A percentile compares a stretch with the other conserved stretches of the same genome.
Evolutionary conservation across 139 green algal genomes (phyloP).

Genomic region (Tetradesmus lagerheimii): DNA sequence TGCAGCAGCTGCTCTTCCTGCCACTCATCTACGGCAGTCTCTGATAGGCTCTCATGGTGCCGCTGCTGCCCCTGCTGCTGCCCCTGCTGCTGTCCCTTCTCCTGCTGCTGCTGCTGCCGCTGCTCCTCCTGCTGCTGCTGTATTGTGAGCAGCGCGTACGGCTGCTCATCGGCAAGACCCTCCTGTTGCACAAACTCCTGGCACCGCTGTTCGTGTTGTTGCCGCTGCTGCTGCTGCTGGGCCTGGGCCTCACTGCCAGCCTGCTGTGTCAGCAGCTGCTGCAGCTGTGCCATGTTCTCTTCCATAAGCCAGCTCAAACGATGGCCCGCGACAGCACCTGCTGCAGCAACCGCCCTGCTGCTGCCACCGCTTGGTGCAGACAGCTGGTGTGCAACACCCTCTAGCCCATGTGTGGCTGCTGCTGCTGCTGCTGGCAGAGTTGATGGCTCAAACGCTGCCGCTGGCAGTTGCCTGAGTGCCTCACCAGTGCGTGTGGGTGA

Average conservation of each 20-base stretch:
- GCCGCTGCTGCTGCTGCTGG: not conserved
- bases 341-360: not conserved
- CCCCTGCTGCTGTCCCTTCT: not conserved
- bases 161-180: not conserved
- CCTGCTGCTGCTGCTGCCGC: not conserved
- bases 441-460: not conserved
- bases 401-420: not conserved
- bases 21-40: not conserved
- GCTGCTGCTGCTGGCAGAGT: not conserved
- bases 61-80: not conserved
- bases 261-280: not conserved
- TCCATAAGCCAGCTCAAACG: conserved; percentile 32
- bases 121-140: conserved; percentile 11
- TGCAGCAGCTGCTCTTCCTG: not conserved
- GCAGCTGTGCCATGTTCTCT: conserved; percentile 23
- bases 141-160: not conserved
- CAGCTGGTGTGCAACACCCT: not conserved
- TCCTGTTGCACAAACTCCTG: not conserved
- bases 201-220: not conserved
- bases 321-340: not conserved
- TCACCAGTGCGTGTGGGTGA: not conserved
- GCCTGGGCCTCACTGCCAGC: not conserved
- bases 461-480: not conserved
- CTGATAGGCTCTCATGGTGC: not conserved
- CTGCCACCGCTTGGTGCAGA: not conserved